These are phyloP conservation scores for Raphanus sativus DNA, from an alignment of 345 rosid genomes.

Conservation along the genomic window DNA sequence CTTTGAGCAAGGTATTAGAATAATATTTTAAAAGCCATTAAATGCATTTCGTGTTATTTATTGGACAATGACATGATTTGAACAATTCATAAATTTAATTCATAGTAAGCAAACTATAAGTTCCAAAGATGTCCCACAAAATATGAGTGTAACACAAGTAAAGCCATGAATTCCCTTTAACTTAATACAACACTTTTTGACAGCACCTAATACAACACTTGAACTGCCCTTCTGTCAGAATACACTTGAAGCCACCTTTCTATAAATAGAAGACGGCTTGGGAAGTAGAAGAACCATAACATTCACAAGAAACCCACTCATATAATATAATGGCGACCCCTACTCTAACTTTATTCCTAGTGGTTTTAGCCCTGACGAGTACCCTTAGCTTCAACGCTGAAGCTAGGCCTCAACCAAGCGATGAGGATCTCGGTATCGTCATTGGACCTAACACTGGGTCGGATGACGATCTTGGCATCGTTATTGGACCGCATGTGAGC, in stretches of 20 bases:
- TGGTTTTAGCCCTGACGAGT: slow-evolving; percentile 18
- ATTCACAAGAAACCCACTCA: slow-evolving; percentile 5
- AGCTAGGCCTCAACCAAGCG: slow-evolving; percentile 37
- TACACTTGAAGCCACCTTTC: slow-evolving; percentile 1
- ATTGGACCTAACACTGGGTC: slow-evolving; percentile 26
- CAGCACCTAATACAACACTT: not conserved
- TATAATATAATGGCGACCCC: slow-evolving; percentile 7
- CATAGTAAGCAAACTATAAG: not conserved
- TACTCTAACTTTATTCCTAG: slow-evolving; percentile 23
- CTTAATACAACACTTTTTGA: not conserved
- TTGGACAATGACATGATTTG: slow-evolving; percentile 8
- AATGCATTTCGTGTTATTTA: not conserved
- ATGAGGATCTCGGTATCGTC: slow-evolving; percentile 31
- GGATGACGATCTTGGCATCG: slow-evolving; percentile 31
- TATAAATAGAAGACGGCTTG: slow-evolving; percentile 28
- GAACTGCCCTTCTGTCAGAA: not conserved
- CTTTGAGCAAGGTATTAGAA: slow-evolving; percentile 37
- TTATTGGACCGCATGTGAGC: slow-evolving; percentile 22
- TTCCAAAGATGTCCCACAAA: slow-evolving; percentile 16
- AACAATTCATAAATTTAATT: not conserved
- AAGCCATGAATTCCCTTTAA: slow-evolving; percentile 13
- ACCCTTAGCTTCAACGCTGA: slow-evolving; percentile 29
- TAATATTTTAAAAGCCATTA: slow-evolving; percentile 12
- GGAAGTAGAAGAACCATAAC: slow-evolving; percentile 4
- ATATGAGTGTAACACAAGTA: slow-evolving; percentile 36